Percentiles rank a stretch among this genome's conserved stretches.
Evolutionary conservation across 495 filamentous ascomycete genomes (phyloP).

Genomic region (Aspergillus egyptiacus): DNA sequence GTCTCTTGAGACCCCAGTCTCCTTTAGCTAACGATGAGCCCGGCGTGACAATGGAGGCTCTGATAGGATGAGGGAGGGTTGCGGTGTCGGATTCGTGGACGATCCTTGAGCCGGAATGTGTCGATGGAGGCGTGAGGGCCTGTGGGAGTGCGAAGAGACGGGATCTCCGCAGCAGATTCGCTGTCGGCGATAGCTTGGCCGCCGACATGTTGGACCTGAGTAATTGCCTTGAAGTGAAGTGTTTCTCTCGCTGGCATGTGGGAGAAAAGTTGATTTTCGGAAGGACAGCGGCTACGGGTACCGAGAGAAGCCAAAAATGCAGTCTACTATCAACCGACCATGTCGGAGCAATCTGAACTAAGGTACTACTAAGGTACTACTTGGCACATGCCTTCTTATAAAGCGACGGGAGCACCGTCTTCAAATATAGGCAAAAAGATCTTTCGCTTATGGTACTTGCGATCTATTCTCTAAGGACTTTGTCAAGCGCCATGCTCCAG

Average conservation of each 20-base stretch:
- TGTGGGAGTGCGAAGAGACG: slow-evolving; percentile 60
- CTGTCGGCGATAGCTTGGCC: slow-evolving; percentile 52
- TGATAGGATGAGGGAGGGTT: slow-evolving; percentile 72
- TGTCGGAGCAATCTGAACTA: too few species aligned
- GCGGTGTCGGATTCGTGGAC: slow-evolving; percentile 55
- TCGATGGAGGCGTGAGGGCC: slow-evolving; percentile 45
- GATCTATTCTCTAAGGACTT: background rate
- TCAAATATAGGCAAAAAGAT: too few species aligned
- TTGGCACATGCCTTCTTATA: too few species aligned
- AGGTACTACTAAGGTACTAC: too few species aligned
- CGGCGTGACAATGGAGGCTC: slow-evolving; percentile 79
- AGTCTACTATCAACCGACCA: background rate
- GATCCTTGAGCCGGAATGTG: slow-evolving; percentile 33
- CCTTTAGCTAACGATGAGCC: slow-evolving; percentile 65
- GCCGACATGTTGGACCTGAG: slow-evolving; percentile 40
- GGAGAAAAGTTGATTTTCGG: slow-evolving; percentile 35
- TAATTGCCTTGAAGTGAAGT: slow-evolving; percentile 17
- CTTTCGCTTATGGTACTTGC: too few species aligned
- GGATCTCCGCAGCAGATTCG: slow-evolving; percentile 57
- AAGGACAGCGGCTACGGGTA: slow-evolving; percentile 13
- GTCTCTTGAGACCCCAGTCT: slow-evolving; percentile 92
- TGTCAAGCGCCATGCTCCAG: slow-evolving; percentile 37
- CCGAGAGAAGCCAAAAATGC: slow-evolving; percentile 5
- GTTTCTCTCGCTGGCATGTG: slow-evolving; percentile 9
- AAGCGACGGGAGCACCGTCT: too few species aligned